A percentile compares a stretch with the other conserved stretches of the same genome.
Evolutionary conservation across 2,329 filamentous ascomycete genomes (phyloP).

Genomic region (Trichoderma sp.): DNA sequence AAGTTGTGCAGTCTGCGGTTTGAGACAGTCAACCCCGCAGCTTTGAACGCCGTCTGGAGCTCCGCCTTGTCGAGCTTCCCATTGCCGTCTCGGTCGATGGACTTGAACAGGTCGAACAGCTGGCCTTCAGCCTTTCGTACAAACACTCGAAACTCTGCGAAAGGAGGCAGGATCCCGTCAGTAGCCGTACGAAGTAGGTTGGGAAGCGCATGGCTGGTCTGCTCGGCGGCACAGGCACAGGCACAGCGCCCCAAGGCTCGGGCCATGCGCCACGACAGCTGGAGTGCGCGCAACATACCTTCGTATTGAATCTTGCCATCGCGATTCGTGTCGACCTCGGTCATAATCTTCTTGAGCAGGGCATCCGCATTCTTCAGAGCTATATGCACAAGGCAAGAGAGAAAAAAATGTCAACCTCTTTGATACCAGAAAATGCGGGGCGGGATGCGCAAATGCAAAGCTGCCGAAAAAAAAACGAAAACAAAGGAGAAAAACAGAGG

Average conservation of each 20-base stretch:
- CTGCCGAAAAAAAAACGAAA: background rate
- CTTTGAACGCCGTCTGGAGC: slow-evolving; percentile 74
- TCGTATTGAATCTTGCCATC: slow-evolving; percentile 91
- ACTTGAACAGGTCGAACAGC: slow-evolving; percentile 77
- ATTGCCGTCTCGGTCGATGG: slow-evolving; percentile 83
- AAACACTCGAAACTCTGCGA: slow-evolving; percentile 83
- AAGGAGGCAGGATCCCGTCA: slow-evolving; percentile 20
- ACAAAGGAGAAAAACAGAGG: background rate
- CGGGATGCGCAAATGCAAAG: slow-evolving; percentile 12
- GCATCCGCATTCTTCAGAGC: slow-evolving; percentile 87
- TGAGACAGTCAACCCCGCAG: slow-evolving; percentile 77
- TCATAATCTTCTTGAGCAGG: slow-evolving; percentile 78
- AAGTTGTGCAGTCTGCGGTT: slow-evolving; percentile 78
- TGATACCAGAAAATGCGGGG: background rate
- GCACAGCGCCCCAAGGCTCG: background rate
- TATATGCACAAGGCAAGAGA: slow-evolving; percentile 35
- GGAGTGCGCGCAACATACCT: slow-evolving; percentile 56
- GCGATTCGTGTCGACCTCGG: slow-evolving; percentile 79
- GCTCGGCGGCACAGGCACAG: background rate
- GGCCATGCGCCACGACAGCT: slow-evolving; percentile 3
- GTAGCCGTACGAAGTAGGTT: background rate
- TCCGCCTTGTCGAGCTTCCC: slow-evolving; percentile 87
- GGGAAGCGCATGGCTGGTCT: background rate
- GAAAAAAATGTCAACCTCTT: background rate
- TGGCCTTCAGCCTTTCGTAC: slow-evolving; percentile 86